A percentile compares a stretch with the other conserved stretches of the same genome.
phyloP scores from a whole-genome alignment of 2,329 filamentous ascomycete genomes.

The Colletotrichum shisoi region DNA sequence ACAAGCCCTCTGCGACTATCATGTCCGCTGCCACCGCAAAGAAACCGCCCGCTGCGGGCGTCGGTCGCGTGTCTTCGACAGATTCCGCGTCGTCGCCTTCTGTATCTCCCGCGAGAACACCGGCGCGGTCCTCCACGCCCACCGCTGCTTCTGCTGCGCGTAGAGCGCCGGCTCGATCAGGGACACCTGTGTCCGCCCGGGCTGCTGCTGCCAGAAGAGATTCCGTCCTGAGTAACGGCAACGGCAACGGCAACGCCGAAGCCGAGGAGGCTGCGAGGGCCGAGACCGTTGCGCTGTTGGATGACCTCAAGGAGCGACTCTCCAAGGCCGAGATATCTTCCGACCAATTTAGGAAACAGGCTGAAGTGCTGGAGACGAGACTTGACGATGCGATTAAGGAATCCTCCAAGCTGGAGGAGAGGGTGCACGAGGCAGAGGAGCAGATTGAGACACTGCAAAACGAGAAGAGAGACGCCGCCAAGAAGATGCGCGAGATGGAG shows the following conservation, averaged over 20 bases:
- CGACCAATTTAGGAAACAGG: constrained; percentile 83
- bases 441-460: constrained; percentile 81
- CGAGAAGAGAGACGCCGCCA: constrained; percentile 82
- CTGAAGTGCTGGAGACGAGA: constrained; percentile 82
- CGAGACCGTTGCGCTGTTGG: constrained; percentile 78
- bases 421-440: constrained; percentile 84
- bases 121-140: constrained; percentile 59
- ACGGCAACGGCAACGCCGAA: constrained; percentile 55
- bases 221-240: constrained; percentile 54
- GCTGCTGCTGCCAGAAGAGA: constrained; percentile 70
- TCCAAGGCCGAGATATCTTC: constrained; percentile 79
- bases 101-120: constrained; percentile 44
- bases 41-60: constrained; percentile 60
- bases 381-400: constrained; percentile 86
- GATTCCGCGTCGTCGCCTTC: constrained; percentile 47
- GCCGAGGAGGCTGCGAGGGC: constrained; percentile 77
- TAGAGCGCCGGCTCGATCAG: constrained; percentile 70
- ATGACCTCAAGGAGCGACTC: constrained; percentile 84
- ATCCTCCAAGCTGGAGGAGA: constrained; percentile 86
- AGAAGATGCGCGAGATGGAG: constrained; percentile 90
- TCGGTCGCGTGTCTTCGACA: constrained; percentile 55
- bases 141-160: constrained; percentile 59
- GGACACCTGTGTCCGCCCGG: constrained; percentile 75
- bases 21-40: constrained; percentile 64
- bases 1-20: constrained; percentile 39